Evolutionary conservation across 2,329 filamentous ascomycete genomes (phyloP), one percentile per base, ranked within the genome.

Genomic region (Elsinoe perseae): DNA sequence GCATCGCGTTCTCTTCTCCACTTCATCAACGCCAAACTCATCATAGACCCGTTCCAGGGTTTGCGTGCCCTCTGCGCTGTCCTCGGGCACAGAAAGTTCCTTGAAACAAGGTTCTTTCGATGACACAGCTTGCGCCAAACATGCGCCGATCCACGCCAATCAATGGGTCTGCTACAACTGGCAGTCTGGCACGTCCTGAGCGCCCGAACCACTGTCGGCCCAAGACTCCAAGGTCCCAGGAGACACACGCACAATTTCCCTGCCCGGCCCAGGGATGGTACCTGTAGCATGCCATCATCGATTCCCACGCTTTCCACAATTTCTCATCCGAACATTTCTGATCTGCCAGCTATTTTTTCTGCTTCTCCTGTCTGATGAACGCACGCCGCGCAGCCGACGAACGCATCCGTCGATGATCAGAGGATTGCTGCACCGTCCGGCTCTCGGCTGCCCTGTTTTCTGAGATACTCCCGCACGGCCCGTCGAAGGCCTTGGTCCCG

Each of bases 121-220:
- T 44, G 40, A 44, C 40, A 44, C 40, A 44, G 40, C 40, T 44
- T 44, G 40, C 40, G 40, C 40, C 40, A 43, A 43, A 43, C 40
- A 6, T 43, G 40, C 16, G 40, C 40, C 40, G 20, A 44, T 25
- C 20, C 20, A 21, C 40, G 20, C 40, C 40, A 25, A 44, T 44
- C 40, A 44, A 25, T 44, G 20, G n/a, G 18, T 9, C 9, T 8
- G 2, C 40, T n/a, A 9, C 9, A 21, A 23, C n/a, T n/a, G n/a
- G n/a, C n/a, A n/a, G n/a, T n/a, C n/a, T n/a, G n/a, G n/a, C n/a
- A n/a, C n/a, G n/a, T n/a, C n/a, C 32, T 36, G 40, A 23, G 40
- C 40, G 40, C 40, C n/a, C 40, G 40, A 44, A 44, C 40, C 40
- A 44, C n/a, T 6, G 10, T 25, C 20, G 20, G 40, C 40, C 40